Conservation (phyloP, 2,329 filamentous ascomycete genomes). For the Claviceps monticola region DNA sequence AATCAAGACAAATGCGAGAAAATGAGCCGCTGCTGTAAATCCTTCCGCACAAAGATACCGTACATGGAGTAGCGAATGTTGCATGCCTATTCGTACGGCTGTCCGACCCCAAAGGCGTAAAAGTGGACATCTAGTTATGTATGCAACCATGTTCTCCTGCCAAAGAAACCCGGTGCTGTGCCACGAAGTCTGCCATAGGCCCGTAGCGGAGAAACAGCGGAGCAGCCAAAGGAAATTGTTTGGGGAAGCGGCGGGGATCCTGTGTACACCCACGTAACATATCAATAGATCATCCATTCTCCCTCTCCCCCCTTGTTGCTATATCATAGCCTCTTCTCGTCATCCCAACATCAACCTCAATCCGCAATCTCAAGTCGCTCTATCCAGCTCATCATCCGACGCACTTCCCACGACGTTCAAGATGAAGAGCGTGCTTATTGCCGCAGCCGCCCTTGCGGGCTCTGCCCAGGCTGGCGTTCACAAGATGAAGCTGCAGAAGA, state of each 20-base stretch:
- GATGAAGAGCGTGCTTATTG: constrained; percentile 79
- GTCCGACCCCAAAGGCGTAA: too few relatives aligned
- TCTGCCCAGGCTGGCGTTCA: constrained; percentile 75
- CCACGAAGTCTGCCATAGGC: background rate
- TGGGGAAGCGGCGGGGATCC: background rate
- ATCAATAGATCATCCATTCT: background rate
- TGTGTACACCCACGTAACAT: background rate
- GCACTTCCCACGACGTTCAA: constrained; percentile 19
- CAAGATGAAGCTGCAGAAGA: constrained; percentile 97
- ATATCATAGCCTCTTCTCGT: background rate
- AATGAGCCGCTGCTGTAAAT: too few relatives aligned
- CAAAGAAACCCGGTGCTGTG: background rate
- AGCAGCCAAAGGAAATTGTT: background rate
- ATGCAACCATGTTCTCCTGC: background rate
- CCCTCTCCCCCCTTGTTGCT: background rate
- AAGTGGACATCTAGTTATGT: too few relatives aligned
- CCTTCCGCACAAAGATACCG: background rate
- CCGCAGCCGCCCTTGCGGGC: constrained; percentile 70
- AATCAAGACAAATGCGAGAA: too few relatives aligned
- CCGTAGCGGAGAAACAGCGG: background rate
- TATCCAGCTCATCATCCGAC: background rate
- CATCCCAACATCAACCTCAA: background rate
- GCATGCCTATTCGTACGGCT: too few relatives aligned
- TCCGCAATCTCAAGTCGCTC: background rate
- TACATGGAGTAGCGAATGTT: too few relatives aligned